Evolutionary conservation across 2,329 filamentous ascomycete genomes (phyloP).

Genomic region (Ceratocystis diversiconidia): DNA sequence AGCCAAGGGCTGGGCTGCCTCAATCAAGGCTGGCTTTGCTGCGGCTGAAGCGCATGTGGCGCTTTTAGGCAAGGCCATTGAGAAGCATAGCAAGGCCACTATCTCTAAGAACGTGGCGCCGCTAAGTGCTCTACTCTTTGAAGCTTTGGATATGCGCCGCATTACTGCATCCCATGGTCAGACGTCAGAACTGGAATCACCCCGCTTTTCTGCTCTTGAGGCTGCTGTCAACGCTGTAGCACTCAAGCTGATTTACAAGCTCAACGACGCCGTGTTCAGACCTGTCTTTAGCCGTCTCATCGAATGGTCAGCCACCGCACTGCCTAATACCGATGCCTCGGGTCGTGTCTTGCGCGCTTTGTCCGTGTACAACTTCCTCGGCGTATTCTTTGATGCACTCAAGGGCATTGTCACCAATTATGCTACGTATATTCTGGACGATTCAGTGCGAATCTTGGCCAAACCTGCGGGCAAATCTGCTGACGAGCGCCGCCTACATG

Average conservation of each 20-base stretch:
- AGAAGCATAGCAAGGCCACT: constrained; percentile 61
- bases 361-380: constrained; percentile 69
- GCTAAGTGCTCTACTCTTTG: constrained; percentile 51
- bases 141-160: constrained; percentile 51
- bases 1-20: constrained; percentile 55
- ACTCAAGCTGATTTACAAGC: constrained; percentile 87
- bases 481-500: constrained; percentile 46
- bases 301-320: constrained; percentile 54
- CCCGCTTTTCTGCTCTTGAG: constrained; percentile 47
- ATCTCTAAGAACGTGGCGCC: constrained; percentile 61
- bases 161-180: constrained; percentile 36
- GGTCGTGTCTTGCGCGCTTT: constrained; percentile 51
- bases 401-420: constrained; percentile 94
- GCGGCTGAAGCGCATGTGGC: constrained; percentile 56
- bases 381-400: constrained; percentile 66
- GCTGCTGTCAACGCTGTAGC: constrained; percentile 51
- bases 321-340: constrained; percentile 46
- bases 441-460: constrained; percentile 48
- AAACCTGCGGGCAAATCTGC: constrained; percentile 31
- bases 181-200: constrained; percentile 29
- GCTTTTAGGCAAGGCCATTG: constrained; percentile 55
- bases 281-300: constrained; percentile 79
- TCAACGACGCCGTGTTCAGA: constrained; percentile 86
- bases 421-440: constrained; percentile 69
- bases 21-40: constrained; percentile 45